Conservation (phyloP, 108 stramenopile species). For the Poteriospumella lacustris region DNA sequence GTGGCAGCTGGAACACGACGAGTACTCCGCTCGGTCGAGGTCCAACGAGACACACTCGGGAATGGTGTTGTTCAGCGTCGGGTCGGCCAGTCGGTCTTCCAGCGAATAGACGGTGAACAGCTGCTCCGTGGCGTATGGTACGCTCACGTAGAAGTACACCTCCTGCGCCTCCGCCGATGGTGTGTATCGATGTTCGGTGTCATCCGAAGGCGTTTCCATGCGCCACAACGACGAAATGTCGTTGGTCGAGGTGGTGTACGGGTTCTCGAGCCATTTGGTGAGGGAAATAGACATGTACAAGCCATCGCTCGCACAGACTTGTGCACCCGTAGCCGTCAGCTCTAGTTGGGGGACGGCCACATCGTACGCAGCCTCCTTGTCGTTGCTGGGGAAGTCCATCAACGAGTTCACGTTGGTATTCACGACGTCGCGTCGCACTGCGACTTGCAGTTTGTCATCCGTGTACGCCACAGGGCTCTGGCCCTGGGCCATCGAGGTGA, state of each 20-base stretch:
- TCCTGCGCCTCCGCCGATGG: too few relatives aligned
- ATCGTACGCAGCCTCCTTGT: neutral
- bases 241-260: too few relatives aligned
- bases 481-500: neutral
- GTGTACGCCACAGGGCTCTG: neutral
- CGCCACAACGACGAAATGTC: too few relatives aligned
- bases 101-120: too few relatives aligned
- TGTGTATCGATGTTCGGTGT: too few relatives aligned
- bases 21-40: neutral
- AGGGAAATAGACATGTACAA: neutral
- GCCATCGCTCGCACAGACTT: neutral
- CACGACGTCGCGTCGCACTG: neutral
- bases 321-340: neutral
- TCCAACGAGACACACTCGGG: neutral
- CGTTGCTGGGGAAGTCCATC: neutral
- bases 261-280: neutral
- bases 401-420: neutral
- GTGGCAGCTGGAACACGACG: neutral
- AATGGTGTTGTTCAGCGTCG: too few relatives aligned
- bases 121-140: too few relatives aligned
- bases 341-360: neutral
- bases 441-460: neutral
- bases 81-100: too few relatives aligned
- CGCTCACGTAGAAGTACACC: too few relatives aligned
- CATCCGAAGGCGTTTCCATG: too few relatives aligned